Conservation (phyloP, 2,329 filamentous ascomycete species). For the Colletotrichum higginsianum region DNA sequence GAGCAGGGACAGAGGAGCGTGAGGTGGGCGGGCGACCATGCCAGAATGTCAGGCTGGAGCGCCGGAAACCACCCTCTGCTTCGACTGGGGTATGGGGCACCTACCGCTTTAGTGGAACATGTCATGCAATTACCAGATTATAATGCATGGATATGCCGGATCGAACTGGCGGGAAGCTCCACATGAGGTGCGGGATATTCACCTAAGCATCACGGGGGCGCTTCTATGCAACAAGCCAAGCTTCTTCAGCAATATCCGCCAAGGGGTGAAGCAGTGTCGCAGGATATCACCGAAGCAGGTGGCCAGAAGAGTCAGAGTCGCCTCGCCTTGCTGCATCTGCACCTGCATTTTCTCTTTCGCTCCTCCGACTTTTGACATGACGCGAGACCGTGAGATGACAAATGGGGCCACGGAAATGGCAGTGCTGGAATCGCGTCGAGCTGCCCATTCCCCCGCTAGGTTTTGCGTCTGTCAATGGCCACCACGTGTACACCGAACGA, state of each 20-base stretch:
- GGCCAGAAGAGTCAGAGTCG: constrained; percentile 23
- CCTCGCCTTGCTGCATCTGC: background rate
- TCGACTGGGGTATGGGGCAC: background rate
- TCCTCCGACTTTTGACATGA: background rate
- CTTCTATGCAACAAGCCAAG: constrained; percentile 38
- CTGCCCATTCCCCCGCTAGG: background rate
- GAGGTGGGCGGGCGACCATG: constrained; percentile 38
- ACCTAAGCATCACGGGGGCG: background rate
- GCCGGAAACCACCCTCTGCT: constrained; percentile 28
- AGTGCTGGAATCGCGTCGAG: constrained; percentile 33
- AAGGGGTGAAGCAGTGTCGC: constrained; percentile 33
- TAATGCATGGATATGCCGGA: constrained; percentile 36
- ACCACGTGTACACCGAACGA: constrained; percentile 38
- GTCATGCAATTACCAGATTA: background rate
- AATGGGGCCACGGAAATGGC: constrained; percentile 21
- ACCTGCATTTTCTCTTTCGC: background rate
- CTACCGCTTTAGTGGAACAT: background rate
- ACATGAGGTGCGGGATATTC: constrained; percentile 29
- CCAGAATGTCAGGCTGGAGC: constrained; percentile 23
- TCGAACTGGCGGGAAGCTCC: constrained; percentile 26
- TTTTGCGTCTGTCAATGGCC: constrained; percentile 34
- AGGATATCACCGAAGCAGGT: constrained; percentile 19
- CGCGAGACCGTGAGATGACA: constrained; percentile 3
- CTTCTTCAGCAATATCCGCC: constrained; percentile 38
- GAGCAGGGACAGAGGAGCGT: constrained; percentile 32